Percentiles rank a stretch among this genome's conserved stretches.
Evolutionary conservation across 805 yeast species (phyloP).

Genomic region (Ogataea degrootiae): DNA sequence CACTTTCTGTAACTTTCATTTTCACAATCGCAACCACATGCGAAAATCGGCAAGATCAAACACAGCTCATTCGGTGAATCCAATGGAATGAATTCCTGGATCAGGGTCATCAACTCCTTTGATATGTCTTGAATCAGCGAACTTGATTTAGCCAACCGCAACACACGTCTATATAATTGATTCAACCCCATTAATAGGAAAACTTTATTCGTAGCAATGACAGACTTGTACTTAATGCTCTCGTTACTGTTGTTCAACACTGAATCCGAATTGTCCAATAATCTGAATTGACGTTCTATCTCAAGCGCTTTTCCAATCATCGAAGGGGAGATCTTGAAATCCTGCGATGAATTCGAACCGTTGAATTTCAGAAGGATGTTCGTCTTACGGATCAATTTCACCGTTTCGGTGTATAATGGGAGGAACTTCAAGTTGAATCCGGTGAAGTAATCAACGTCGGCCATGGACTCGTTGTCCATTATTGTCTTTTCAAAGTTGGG

Average conservation of each 20-base stretch:
- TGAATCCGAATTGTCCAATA: constrained; percentile 17
- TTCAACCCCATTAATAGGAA: constrained; percentile 51
- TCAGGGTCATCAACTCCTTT: constrained; percentile 32
- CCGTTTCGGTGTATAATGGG: constrained; percentile 51
- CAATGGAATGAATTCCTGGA: constrained; percentile 37
- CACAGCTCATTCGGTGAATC: constrained; percentile 51
- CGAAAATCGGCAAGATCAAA: constrained; percentile 48
- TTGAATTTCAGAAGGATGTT: constrained; percentile 15
- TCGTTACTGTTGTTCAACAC: not conserved
- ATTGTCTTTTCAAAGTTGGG: too few relatives aligned
- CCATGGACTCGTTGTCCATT: constrained; percentile 22
- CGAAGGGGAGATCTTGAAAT: constrained; percentile 10
- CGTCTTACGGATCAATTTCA: constrained; percentile 33
- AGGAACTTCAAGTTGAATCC: constrained; percentile 66
- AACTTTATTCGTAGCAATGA: constrained; percentile 45
- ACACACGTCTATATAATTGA: constrained; percentile 53
- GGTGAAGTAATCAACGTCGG: constrained; percentile 53
- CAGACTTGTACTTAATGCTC: constrained; percentile 15
- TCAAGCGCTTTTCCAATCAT: constrained; percentile 36
- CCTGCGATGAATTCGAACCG: not conserved
- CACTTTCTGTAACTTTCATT: constrained; percentile 33
- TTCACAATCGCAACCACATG: constrained; percentile 55
- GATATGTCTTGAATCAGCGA: constrained; percentile 45
- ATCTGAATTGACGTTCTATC: constrained; percentile 29
- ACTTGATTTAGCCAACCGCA: constrained; percentile 42